Evolutionary conservation across 2,329 filamentous ascomycete species (phyloP), one percentile per base, ranked within the genome.

Genomic region (Fusarium acutatum): DNA sequence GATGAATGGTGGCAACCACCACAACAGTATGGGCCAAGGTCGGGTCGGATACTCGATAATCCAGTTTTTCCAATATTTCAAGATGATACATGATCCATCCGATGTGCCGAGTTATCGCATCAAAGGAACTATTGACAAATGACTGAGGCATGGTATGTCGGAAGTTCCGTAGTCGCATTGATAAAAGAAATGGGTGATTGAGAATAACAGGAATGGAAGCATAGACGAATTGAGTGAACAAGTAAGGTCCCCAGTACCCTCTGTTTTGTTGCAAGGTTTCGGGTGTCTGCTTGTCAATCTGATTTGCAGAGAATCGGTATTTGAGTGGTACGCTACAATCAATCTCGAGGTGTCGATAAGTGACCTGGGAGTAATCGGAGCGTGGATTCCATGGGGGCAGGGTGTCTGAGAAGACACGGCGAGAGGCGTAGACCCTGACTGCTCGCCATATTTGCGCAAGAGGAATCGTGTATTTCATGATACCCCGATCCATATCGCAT

Each of bases 1-100:
- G 12, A 6, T 61, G 59, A 10, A 61, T 61, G 1, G 59, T 61
- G 15, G 59, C 59, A 61, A 61, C 59, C 4, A 61, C 38, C 9
- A 22, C 59, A 10, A 61, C 32, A 17, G 46, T 8, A 37, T 61
- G 49, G 17, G 59, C 59, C 24, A 61, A 3, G 2, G 59, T 57
- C 10, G 59, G 59, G 4, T 61, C 59, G 13, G 59, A 61, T 4
- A 61, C 43, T 26, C n/a, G 59, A 24, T 35, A 61, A 2, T 40
- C 49, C 49, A 61, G 32, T 3, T 26, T 61, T 6, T 61, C 22
- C 6, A 61, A 8, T 6, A 61, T 6, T 0, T 61, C 59, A 2
- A 61, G 49, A 22, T 61, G 59, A 6, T 61, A 57, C 59, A 61
- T 61, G 1, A 61, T 57, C 59, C 59, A 61, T 26, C 59, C 59